Conservation (phyloP, 2,329 filamentous ascomycete species). For the Cyanodermella asteris region DNA sequence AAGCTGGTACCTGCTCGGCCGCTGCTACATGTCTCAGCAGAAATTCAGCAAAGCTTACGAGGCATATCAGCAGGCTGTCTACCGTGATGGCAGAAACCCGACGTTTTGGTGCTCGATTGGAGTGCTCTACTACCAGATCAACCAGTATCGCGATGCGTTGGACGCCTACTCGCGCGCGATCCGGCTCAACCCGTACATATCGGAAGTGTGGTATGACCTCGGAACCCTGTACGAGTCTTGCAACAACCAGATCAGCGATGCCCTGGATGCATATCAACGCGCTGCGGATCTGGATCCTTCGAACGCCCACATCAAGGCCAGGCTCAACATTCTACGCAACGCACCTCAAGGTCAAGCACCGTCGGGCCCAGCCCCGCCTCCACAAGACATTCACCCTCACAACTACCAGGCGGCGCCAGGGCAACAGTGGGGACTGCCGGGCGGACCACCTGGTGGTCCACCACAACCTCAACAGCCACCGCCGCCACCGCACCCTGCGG, state of each 20-base stretch:
- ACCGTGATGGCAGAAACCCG: slow-evolving; percentile 88
- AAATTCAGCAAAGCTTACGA: slow-evolving; percentile 98
- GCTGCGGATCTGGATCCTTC: slow-evolving; percentile 82
- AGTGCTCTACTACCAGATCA: slow-evolving; percentile 98
- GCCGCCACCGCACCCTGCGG: slow-evolving; percentile 12
- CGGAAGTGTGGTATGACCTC: slow-evolving; percentile 96
- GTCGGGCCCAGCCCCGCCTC: slow-evolving; percentile 58
- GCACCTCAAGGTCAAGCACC: slow-evolving; percentile 56
- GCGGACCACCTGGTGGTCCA: slow-evolving; percentile 18
- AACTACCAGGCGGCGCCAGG: slow-evolving; percentile 70
- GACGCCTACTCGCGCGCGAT: slow-evolving; percentile 96
- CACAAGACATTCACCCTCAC: slow-evolving; percentile 88
- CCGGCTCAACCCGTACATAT: slow-evolving; percentile 90
- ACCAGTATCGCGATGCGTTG: slow-evolving; percentile 92
- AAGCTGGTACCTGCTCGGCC: slow-evolving; percentile 93
- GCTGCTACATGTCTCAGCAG: slow-evolving; percentile 98
- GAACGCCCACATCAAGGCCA: slow-evolving; percentile 91
- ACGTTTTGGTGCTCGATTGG: slow-evolving; percentile 99
- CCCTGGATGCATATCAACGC: slow-evolving; percentile 82
- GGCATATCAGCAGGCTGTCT: slow-evolving; percentile 95
- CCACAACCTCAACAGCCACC: slow-evolving; percentile 31
- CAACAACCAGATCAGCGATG: slow-evolving; percentile 95
- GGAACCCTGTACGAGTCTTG: slow-evolving; percentile 96
- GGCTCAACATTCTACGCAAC: slow-evolving; percentile 69
- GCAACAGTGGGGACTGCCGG: slow-evolving; percentile 70